Evolutionary conservation across 2,329 filamentous ascomycete genomes (phyloP), one percentile per base, ranked within the genome.

Genomic region (Herpomyces periplanetae): DNA sequence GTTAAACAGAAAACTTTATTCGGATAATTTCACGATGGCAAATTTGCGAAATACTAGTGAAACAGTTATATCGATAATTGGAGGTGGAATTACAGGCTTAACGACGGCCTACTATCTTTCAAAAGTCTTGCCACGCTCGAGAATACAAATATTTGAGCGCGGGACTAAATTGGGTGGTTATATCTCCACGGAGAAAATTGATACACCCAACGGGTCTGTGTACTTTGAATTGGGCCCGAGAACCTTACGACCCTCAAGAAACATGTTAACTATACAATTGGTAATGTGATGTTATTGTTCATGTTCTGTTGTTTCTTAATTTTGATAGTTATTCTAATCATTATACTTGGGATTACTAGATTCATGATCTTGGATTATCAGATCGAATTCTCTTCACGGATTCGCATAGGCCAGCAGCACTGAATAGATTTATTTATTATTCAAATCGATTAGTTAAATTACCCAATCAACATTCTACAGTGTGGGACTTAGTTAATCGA

Each of bases 211-310:
- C 14, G 63, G 54, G 8, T 38, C 47, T 18, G 50, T 87, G 13
- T 38, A 65, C 11, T 69, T 91, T 30, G 75, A 96, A 41, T 51
- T 55, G 27, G 80, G 75, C 0, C 66, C 80, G 10, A 52, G 75
- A 29, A 66, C 66, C 20, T 40, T 87, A 27, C 49, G 63, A 22
- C 52, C 38, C 26, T 45, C 47, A 24, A 53, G 59, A 30, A 59
- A 62, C 21, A 34, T 62, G 13, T 44, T 65, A 13, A 51, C 71
- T 5, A 51, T 59, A 21, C 54, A 63, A 27, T 37, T 85, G 44
- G 65, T 75, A 41, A 29, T 49, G n/a, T n/a, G n/a, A n/a, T n/a
- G n/a, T n/a, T n/a, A n/a, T n/a, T n/a, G n/a, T n/a, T n/a, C n/a
- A n/a, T n/a, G n/a, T n/a, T n/a, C n/a, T n/a, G n/a, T n/a, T n/a